These are phyloP conservation scores for Boletellus sp. DNA, from an alignment of 768 basidiomycete genomes.

Conservation along the genomic window DNA sequence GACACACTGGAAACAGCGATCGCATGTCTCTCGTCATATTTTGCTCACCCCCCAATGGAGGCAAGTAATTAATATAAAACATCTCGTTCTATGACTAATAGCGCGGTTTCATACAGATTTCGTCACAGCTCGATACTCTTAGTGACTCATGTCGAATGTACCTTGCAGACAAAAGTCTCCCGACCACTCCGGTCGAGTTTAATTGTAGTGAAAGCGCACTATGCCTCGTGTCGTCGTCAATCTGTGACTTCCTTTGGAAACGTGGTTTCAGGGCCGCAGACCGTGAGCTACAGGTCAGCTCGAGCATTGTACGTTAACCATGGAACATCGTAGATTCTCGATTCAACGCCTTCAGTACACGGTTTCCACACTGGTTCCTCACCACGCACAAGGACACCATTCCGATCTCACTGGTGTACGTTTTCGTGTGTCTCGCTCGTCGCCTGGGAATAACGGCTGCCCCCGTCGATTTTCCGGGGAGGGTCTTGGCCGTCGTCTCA, in stretches of 20 bases:
- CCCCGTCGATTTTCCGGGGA: conserved; percentile 54
- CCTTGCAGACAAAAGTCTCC: conserved; percentile 29
- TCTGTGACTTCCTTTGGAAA: conserved; percentile 50
- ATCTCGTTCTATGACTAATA: background rate
- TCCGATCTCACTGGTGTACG: conserved; percentile 57
- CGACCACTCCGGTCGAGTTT: conserved; percentile 29
- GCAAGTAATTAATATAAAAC: conserved; percentile 27
- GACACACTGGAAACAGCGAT: conserved; percentile 44
- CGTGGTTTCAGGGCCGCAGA: conserved; percentile 44
- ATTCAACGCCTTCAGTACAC: conserved; percentile 46
- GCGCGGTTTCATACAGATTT: conserved; percentile 33
- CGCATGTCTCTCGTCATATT: conserved; percentile 51
- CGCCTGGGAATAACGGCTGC: conserved; percentile 49
- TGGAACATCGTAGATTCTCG: conserved; percentile 25
- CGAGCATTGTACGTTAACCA: background rate
- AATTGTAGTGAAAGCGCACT: conserved; percentile 31
- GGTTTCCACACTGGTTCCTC: conserved; percentile 60
- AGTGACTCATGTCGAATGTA: conserved; percentile 38
- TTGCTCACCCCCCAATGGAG: conserved; percentile 40
- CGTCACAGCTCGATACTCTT: conserved; percentile 37
- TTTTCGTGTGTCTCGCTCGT: conserved; percentile 52
- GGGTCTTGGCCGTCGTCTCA: conserved; percentile 51
- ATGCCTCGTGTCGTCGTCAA: conserved; percentile 34
- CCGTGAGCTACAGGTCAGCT: conserved; percentile 30
- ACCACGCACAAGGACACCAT: conserved; percentile 46